A percentile compares a stretch with the other conserved stretches of the same genome.
Evolutionary conservation across 352 stramenopile species (phyloP).

Genomic region (Phytophthora tentaculata): DNA sequence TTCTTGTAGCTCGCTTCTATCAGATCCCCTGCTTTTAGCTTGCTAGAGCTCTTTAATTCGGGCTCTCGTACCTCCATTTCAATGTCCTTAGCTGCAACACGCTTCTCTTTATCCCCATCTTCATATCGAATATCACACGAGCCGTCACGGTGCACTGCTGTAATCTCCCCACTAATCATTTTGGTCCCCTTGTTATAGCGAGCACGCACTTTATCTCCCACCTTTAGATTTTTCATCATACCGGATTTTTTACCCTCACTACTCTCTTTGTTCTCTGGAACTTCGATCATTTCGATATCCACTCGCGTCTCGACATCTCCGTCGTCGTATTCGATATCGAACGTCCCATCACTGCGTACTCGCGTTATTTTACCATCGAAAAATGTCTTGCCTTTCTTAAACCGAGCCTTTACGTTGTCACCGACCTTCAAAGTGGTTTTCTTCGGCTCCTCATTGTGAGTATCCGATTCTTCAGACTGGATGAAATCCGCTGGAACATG

Average conservation of each 20-base stretch:
- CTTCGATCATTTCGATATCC: constrained; percentile 31
- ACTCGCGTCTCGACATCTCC: constrained; percentile 51
- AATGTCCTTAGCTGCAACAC: constrained; percentile 43
- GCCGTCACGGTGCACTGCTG: constrained; percentile 47
- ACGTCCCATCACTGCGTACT: constrained; percentile 59
- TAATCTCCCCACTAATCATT: constrained; percentile 43
- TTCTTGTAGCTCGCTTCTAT: constrained; percentile 49
- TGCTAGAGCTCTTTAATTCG: no score
- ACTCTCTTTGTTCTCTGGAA: constrained; percentile 11
- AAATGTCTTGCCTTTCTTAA: constrained; percentile 42
- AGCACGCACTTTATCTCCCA: constrained; percentile 50
- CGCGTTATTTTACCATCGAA: constrained; percentile 52
- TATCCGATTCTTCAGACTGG: constrained; percentile 38
- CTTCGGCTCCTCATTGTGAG: constrained; percentile 23
- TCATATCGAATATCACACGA: constrained; percentile 73
- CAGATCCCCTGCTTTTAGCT: constrained; percentile 32
- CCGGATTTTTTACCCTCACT: not conserved
- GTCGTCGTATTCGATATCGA: constrained; percentile 76
- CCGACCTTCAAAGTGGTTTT: constrained; percentile 32
- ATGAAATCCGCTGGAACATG: constrained; percentile 40
- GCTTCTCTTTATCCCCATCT: constrained; percentile 54
- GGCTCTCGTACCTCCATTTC: constrained; percentile 24
- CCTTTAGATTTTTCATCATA: constrained; percentile 16
- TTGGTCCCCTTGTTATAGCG: constrained; percentile 52
- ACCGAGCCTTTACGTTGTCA: constrained; percentile 49